Conservation (phyloP, 768 basidiomycete genomes). For the button mushroom (Agaricus bisporus) region DNA sequence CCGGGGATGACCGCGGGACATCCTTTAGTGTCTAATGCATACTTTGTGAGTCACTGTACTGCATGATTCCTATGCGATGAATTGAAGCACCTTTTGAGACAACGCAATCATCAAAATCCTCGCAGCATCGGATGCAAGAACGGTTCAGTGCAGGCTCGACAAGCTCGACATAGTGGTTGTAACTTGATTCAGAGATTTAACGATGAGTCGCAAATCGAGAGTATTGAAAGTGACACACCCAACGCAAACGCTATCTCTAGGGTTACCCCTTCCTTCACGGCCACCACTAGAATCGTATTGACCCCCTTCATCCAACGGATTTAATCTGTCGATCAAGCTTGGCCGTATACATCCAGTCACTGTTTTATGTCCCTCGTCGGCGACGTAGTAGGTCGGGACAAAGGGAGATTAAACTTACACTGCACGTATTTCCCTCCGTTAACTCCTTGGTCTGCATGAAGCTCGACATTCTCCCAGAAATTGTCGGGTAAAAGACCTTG, state of each 20-base stretch:
- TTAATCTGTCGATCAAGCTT: slow-evolving; percentile 32
- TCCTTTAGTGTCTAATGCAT: slow-evolving; percentile 34
- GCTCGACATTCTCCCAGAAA: slow-evolving; percentile 47
- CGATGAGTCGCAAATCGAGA: not conserved
- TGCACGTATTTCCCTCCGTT: slow-evolving; percentile 39
- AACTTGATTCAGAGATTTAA: slow-evolving; percentile 20
- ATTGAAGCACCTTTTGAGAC: slow-evolving; percentile 31
- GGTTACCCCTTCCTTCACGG: slow-evolving; percentile 42
- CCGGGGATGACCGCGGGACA: slow-evolving; percentile 45
- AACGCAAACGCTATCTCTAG: slow-evolving; percentile 40
- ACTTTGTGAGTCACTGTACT: not conserved
- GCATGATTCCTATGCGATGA: not conserved
- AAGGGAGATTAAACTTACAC: slow-evolving; percentile 21
- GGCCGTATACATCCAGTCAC: slow-evolving; percentile 53
- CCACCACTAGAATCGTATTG: slow-evolving; percentile 56
- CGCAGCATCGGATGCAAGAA: slow-evolving; percentile 55
- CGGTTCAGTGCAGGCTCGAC: slow-evolving; percentile 44
- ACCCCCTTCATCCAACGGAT: slow-evolving; percentile 41
- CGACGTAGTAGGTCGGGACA: not conserved
- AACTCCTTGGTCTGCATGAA: slow-evolving; percentile 35
- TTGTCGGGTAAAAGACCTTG: slow-evolving; percentile 41
- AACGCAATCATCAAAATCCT: slow-evolving; percentile 46
- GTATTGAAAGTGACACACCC: slow-evolving; percentile 26
- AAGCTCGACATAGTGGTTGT: slow-evolving; percentile 54
- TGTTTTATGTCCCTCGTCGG: slow-evolving; percentile 11